Conservation (phyloP, 768 basidiomycete genomes). For the Amanita molliuscula region DNA sequence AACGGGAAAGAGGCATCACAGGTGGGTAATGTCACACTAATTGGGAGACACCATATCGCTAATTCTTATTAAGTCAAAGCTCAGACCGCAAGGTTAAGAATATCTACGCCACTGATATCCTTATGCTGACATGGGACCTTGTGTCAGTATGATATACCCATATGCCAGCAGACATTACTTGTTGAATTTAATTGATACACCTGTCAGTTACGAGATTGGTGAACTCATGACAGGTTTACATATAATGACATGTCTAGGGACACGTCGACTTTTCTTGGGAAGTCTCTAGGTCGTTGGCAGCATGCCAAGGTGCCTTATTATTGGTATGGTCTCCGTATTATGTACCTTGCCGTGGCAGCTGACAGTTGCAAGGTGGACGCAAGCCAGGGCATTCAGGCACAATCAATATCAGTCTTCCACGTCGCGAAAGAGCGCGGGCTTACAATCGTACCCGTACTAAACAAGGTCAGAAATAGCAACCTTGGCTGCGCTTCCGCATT, state of each 20-base stretch:
- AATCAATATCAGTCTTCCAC: slow-evolving; percentile 92
- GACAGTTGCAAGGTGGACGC: slow-evolving; percentile 67
- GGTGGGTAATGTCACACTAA: slow-evolving; percentile 31
- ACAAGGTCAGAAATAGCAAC: slow-evolving; percentile 50
- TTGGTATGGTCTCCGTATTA: slow-evolving; percentile 24
- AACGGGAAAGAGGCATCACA: slow-evolving; percentile 93
- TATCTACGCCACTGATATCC: background rate
- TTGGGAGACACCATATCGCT: slow-evolving; percentile 3
- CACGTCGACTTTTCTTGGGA: slow-evolving; percentile 99
- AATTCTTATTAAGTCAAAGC: slow-evolving; percentile 63
- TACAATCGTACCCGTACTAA: slow-evolving; percentile 82
- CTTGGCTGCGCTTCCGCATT: slow-evolving; percentile 1
- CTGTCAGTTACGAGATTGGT: slow-evolving; percentile 34
- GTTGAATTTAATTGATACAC: slow-evolving; percentile 94
- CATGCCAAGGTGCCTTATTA: slow-evolving; percentile 82
- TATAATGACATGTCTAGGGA: slow-evolving; percentile 35
- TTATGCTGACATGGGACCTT: slow-evolving; percentile 6
- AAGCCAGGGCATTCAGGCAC: slow-evolving; percentile 97
- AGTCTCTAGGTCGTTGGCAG: slow-evolving; percentile 84
- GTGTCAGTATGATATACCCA: slow-evolving; percentile 65
- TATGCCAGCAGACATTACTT: slow-evolving; percentile 50
- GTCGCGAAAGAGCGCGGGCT: slow-evolving; percentile 74
- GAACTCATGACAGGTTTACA: background rate
- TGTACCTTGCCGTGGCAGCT: background rate
- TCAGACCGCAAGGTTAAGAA: slow-evolving; percentile 73